phyloP scores from a whole-genome alignment of 805 yeast species.

The Yamadazyma nakazawae region DNA sequence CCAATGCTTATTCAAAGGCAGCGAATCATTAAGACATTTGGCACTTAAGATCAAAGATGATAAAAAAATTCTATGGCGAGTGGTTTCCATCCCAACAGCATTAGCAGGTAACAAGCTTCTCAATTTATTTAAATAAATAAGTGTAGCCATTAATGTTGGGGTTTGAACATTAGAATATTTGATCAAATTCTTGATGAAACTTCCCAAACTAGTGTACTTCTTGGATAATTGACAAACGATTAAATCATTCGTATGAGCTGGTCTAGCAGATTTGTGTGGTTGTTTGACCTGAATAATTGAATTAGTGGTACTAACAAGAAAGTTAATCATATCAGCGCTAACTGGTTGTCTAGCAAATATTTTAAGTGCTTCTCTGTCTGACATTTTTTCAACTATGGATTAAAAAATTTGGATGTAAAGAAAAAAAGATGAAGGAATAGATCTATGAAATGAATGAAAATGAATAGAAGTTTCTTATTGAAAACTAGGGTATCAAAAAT shows the following conservation, averaged over 20 bases:
- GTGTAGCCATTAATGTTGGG: conserved; percentile 89
- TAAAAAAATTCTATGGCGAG: conserved; percentile 87
- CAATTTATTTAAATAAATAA: conserved; percentile 77
- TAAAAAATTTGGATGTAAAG: background rate
- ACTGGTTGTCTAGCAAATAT: conserved; percentile 56
- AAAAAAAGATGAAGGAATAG: background rate
- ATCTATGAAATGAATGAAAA: background rate
- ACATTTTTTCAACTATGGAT: conserved; percentile 16
- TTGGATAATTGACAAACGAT: conserved; percentile 24
- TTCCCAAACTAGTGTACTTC: conserved; percentile 35
- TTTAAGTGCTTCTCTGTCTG: conserved; percentile 46
- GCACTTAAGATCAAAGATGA: conserved; percentile 92
- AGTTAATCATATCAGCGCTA: conserved; percentile 53
- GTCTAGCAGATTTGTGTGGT: conserved; percentile 13
- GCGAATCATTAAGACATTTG: conserved; percentile 85
- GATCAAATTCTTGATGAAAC: conserved; percentile 71
- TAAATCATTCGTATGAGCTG: conserved; percentile 32
- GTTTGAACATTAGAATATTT: conserved; percentile 88
- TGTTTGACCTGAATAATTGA: conserved; percentile 50
- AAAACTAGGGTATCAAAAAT: background rate
- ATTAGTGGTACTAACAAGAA: conserved; percentile 55
- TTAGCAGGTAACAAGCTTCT: conserved; percentile 77
- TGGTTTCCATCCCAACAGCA: conserved; percentile 88
- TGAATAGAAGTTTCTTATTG: background rate
- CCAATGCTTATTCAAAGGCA: conserved; percentile 97